Evolutionary conservation across 768 basidiomycete species (phyloP), one percentile per base, ranked within the genome.

Genomic region (Crepidotus variabilis): DNA sequence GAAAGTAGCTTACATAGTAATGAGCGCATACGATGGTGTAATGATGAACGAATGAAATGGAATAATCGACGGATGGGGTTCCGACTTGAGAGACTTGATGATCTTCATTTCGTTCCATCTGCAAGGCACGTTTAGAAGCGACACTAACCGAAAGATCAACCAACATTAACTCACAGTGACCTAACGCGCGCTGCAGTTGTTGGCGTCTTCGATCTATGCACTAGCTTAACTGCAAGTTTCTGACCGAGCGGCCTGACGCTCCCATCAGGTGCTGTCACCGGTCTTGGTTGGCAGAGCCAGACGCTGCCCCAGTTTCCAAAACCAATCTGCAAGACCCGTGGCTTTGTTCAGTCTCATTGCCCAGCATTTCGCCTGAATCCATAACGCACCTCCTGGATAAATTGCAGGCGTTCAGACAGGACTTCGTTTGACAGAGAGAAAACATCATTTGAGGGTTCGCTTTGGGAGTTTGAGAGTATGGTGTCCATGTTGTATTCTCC

Each of bases 41-140:
- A 95, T 91, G 67, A 96, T 88, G 78, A 98, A 98, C 2, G 90
- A 88, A 65, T 94, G 87, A 72, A 98, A 98, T 10, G 85, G 84
- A 59, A 98, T 90, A 71, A 98, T 88, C 58, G 91, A 90, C 0
- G 94, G 94, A 67, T 98, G 96, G 8, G 87, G 85, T 63, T 93
- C 88, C 47, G 84, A 73, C 74, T 89, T 90, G 70, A 98, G 85
- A 10, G 85, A 77, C 62, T 90, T 81, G 57, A 98, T 86, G 63
- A 95, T 89, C 80, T 96, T 96, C 94, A 95, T 95, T 76, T 98
- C 94, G 67, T 94, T 95, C 94, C 94, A 94, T 75, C 91, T 93
- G 54, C 7, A 57, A 45, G 16, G 18, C 33, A 46, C n/a, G 43
- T 55, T 36, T 33, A 45, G 50, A 14, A 22, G 50, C 28, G n/a